Percentiles rank a stretch among this genome's conserved stretches.
Evolutionary conservation across 441 rosid genomes (phyloP).

Genomic region (Jatropha podagrica): DNA sequence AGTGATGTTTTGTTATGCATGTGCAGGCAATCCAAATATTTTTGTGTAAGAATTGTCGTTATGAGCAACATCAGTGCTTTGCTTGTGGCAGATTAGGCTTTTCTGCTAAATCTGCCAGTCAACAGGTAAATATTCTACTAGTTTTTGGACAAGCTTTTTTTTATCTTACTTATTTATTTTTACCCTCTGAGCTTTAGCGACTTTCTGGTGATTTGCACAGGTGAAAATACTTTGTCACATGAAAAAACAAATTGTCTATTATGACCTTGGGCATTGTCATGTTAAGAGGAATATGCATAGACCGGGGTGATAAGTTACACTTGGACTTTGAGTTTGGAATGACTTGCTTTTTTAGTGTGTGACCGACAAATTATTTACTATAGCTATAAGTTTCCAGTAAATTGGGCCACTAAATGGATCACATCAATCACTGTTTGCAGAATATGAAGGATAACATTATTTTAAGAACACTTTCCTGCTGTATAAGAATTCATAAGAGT

Average conservation of each 20-base stretch:
- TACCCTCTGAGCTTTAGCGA: neutral
- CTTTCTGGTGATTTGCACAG: neutral
- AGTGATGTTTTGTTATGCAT: slow-evolving; percentile 12
- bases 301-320: neutral
- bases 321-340: neutral
- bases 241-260: neutral
- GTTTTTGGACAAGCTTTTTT: slow-evolving; percentile 4
- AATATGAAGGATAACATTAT: neutral
- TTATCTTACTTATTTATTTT: neutral
- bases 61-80: slow-evolving; percentile 64
- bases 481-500: neutral
- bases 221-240: neutral
- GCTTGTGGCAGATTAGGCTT: slow-evolving; percentile 69
- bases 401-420: neutral
- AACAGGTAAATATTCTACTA: slow-evolving; percentile 45
- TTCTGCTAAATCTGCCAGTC: slow-evolving; percentile 43
- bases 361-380: neutral
- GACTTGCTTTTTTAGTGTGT: neutral
- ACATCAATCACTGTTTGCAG: neutral
- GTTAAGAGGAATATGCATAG: neutral
- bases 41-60: slow-evolving; percentile 51
- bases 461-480: neutral
- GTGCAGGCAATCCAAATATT: slow-evolving; percentile 49
- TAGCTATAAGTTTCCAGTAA: neutral
- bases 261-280: neutral